Evolutionary conservation across 371 early-diverging fungal genomes (phyloP), one percentile per base, ranked within the genome.

Genomic region (Catenaria anguillulae): DNA sequence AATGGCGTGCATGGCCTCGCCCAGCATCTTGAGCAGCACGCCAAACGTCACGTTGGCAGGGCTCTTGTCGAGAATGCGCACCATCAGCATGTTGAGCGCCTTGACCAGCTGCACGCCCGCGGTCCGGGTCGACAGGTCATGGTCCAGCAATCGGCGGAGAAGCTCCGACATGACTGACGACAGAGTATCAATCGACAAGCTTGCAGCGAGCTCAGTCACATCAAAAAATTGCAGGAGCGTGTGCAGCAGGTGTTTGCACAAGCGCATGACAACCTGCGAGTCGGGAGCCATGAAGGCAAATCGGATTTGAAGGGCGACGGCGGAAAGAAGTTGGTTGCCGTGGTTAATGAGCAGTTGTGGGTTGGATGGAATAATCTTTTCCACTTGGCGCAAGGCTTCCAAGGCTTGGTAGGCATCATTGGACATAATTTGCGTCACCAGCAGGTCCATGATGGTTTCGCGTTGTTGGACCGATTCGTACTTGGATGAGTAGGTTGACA

Each of bases 81-180:
- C 86, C 84, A 93, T 84, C 36, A 92, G 76, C 24, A 87, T 80
- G 71, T 94, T 95, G 62, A 93, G 63, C 0, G 88, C 89, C 67
- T 85, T 83, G 8, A 81, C 77, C 21, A 92, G 67, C 60, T 82
- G 83, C 15, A 73, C 73, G 8, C 85, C 84, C 6, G 77, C 77
- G 61, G 87, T 87, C 26, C 79, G 63, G 4, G 70, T 64, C 42
- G 81, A 76, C 67, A 90, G 73, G 33, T 72, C 74, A 36, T 84
- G 85, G 67, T 95, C 92, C 50, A 92, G 66, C 48, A 93, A 66
- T 2, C 91, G 79, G 56, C 75, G 74, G 1, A 93, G 79, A 15
- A 91, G 70, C 66, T 91, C 89, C 33, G 83, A 77, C 10, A 92
- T 67, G 33, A 89, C 70, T 54, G 76, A 77, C 54, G 81, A 78